Evolutionary conservation across 1,284 basidiomycete species (phyloP), one percentile per base, ranked within the genome.

Genomic region (Omphalotus olearius): DNA sequence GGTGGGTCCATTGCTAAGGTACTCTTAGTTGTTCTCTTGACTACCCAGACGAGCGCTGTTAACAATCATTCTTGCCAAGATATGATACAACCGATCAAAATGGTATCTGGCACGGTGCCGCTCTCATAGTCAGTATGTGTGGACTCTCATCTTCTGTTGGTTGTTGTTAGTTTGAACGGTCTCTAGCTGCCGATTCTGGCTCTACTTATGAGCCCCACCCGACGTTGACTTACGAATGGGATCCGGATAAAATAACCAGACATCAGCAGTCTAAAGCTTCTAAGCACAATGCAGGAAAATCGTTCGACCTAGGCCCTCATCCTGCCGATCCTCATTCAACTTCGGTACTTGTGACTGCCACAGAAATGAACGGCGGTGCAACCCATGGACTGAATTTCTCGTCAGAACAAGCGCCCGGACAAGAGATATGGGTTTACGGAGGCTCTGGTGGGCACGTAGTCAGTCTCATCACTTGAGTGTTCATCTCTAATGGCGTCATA

Each of bases 41-140:
- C 50, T 49, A 51, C 20, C 45, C 26, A 37, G 13, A 37, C 37
- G 43, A 40, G 43, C 43, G 20, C 47, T 18, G 50, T 52, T 13
- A 43, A 51, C 16, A 16, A 20, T 47, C 50, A 35, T 53, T 42
- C 2, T 33, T 40, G 18, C 41, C 30, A 46, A 75, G 74, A 55
- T 98, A 96, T 67, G 95, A 98, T 66, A 97, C 92, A 0, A 82
- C 93, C 23, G 85, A 90, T 56, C 72, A 82, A 51, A 68, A 81
- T 39, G 83, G 83, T 13, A 69, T 92, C 26, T 98, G 93, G 90
- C 80, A 87, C 59, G 95, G 93, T 17, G 89, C 88, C 9, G 90
- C 82, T n/a, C 69, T 94, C 66, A 78, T 94, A 49, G 89, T 93
- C 55, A 90, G 88, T 87, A 56, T 69, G 85, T 82, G 54, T 18